Evolutionary conservation across 768 basidiomycete genomes (phyloP), one percentile per base, ranked within the genome.

Genomic region (Solioccasus polychromus): DNA sequence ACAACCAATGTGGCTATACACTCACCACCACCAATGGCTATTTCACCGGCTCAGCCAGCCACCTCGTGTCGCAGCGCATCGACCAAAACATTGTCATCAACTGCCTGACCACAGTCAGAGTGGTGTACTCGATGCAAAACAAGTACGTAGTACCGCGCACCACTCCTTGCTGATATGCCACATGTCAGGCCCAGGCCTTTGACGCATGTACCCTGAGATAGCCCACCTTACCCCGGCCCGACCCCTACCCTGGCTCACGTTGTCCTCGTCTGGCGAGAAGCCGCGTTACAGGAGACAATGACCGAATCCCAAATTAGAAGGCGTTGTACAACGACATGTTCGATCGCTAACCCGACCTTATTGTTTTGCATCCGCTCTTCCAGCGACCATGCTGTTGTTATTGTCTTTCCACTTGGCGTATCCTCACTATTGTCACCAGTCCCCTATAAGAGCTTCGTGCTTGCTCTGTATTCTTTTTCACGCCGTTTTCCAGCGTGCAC

Each of bases 401-500:
- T 51, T 43, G 30, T 45, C 15, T 38, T 24, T 26, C 23, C 15
- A 14, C 11, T 37, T 25, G n/a, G 29, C 3, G 25, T 25, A 28
- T 7, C 50, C 25, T 3, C 6, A 17, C 43, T 52, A 58, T 62
- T 53, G 59, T 61, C 37, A 24, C 15, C 4, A 3, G 4, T 5
- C 4, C 41, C 25, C 39, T 64, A 62, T 64, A 62, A 62, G 48
- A 51, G 20, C 29, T 8, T 14, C 19, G 22, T 24, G 3, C n/a
- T 30, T 23, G 2, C 19, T 2, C 20, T 8, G 4, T 19, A 23
- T 20, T 30, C 24, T 26, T 20, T 42, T 28, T 19, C 12, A 44
- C 40, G 42, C 24, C 29, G 37, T 42, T 35, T 36, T 25, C 37
- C 35, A 43, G 14, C 31, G 31, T 20, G 15, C 41, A 35, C 28